phyloP scores from a whole-genome alignment of 2,329 filamentous ascomycete genomes.

The Aspergillus versicolor region DNA sequence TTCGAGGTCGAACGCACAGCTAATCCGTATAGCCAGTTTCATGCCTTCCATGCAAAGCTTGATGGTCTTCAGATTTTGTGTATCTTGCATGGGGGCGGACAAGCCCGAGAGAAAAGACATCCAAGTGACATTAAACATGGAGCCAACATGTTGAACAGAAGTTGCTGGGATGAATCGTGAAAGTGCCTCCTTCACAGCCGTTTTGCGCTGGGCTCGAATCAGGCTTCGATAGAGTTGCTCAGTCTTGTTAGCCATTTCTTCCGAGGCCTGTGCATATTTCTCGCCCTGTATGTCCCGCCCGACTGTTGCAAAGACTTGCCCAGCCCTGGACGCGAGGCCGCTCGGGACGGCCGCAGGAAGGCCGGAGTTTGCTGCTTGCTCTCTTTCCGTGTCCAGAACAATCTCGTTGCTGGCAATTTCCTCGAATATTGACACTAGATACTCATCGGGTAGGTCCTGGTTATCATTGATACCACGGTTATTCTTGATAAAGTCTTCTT shows the following conservation, averaged over 20 bases:
- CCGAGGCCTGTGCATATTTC: conserved; percentile 90
- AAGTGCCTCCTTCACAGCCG: conserved; percentile 65
- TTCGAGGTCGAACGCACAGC: conserved; percentile 87
- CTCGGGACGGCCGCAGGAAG: conserved; percentile 57
- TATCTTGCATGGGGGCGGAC: conserved; percentile 89
- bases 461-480: conserved; percentile 98
- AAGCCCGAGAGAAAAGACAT: conserved; percentile 98
- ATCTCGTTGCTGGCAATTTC: conserved; percentile 92
- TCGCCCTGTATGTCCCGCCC: conserved; percentile 89
- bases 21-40: conserved; percentile 88
- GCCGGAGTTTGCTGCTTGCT: conserved; percentile 80
- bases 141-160: conserved; percentile 90
- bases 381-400: conserved; percentile 86
- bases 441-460: conserved; percentile 88
- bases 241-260: conserved; percentile 81
- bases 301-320: conserved; percentile 86
- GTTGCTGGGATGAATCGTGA: conserved; percentile 86
- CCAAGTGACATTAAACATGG: conserved; percentile 99
- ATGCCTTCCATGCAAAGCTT: conserved; percentile 92
- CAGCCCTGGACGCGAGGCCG: conserved; percentile 77
- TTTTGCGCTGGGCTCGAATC: conserved; percentile 83
- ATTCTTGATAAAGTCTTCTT: conserved; percentile 98
- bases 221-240: conserved; percentile 91
- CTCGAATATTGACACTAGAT: conserved; percentile 83
- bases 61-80: conserved; percentile 88